A percentile compares a stretch with the other conserved stretches of the same genome.
These are phyloP conservation scores for Ophiognomonia clavigignenti-juglandacearum DNA, from an alignment of 2,329 filamentous ascomycete species.

Conservation along the genomic window DNA sequence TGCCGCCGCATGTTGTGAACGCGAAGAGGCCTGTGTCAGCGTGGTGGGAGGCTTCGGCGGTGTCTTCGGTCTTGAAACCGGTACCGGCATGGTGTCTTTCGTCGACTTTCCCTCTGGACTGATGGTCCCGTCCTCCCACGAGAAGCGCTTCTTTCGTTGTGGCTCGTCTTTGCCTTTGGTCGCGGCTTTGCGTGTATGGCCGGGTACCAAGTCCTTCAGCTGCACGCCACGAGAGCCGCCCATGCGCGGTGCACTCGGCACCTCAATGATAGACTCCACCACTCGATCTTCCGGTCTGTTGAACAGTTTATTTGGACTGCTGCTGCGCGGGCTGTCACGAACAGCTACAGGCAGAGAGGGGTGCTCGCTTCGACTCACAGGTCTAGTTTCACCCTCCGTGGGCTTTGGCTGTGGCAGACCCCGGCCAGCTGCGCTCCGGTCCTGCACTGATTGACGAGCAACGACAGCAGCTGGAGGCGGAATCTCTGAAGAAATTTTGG, in stretches of 20 bases:
- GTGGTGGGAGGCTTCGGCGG: background rate
- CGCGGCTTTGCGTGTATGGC: background rate
- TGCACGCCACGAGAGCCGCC: background rate
- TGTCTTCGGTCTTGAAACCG: background rate
- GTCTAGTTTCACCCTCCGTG: too few species aligned
- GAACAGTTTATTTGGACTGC: background rate
- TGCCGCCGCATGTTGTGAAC: background rate
- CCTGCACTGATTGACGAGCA: too few species aligned
- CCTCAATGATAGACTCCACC: background rate
- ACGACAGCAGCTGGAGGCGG: too few species aligned
- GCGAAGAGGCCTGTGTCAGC: too few species aligned
- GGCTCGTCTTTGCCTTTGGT: background rate
- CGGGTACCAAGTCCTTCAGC: background rate
- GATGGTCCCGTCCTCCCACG: background rate
- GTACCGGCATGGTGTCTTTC: background rate
- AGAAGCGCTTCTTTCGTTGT: background rate
- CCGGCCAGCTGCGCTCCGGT: too few species aligned
- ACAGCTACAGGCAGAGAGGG: background rate
- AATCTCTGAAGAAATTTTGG: too few species aligned
- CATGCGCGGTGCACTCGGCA: background rate
- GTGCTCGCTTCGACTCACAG: background rate
- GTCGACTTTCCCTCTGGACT: background rate
- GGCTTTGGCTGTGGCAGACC: too few species aligned
- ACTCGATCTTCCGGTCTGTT: background rate
- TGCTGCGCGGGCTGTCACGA: background rate